Conservation (phyloP, 2,329 filamentous ascomycete species). For the Arachnopeziza araneosa region DNA sequence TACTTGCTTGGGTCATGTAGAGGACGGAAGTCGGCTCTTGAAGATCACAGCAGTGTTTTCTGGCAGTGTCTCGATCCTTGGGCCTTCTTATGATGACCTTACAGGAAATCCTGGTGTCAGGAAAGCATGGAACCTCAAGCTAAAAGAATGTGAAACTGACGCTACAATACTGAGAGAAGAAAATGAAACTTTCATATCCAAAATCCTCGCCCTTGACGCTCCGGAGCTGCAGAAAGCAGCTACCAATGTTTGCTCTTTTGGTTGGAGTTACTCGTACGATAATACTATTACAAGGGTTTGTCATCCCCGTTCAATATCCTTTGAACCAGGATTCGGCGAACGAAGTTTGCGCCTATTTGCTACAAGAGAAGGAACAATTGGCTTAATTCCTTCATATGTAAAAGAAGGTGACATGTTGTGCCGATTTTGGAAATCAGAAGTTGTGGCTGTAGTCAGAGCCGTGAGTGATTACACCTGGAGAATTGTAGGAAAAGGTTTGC, state of each 20-base stretch:
- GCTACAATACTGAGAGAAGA: neutral
- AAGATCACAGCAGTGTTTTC: neutral
- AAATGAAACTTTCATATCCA: neutral
- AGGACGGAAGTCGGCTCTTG: neutral
- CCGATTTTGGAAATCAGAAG: neutral
- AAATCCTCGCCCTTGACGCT: neutral
- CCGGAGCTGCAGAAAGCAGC: neutral
- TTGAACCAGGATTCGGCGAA: neutral
- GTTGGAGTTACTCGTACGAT: neutral
- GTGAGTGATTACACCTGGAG: neutral
- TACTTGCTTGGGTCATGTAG: neutral
- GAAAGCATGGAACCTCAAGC: neutral
- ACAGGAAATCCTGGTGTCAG: neutral
- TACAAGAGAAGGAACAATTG: neutral
- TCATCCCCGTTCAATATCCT: neutral
- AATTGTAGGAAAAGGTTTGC: neutral
- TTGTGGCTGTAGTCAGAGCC: neutral
- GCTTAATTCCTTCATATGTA: neutral
- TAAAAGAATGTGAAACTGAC: neutral
- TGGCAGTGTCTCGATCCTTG: neutral
- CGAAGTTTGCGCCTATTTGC: neutral
- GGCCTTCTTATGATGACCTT: neutral
- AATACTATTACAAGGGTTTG: neutral
- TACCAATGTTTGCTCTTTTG: neutral
- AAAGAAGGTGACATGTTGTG: neutral